Conservation (phyloP, 345 rosid genomes). For the Isatis tinctoria region DNA sequence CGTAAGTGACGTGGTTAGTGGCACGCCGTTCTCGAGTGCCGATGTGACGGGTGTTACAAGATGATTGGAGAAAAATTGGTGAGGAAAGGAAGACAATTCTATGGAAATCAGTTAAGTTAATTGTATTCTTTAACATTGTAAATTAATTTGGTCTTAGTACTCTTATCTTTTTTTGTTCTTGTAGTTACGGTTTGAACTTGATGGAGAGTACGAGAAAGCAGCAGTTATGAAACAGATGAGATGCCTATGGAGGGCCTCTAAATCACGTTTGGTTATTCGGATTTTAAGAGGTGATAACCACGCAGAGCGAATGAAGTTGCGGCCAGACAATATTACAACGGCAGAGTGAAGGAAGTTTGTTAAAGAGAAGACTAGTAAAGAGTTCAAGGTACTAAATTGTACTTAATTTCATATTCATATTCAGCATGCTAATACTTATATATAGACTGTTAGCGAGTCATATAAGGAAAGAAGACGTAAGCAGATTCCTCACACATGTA, state of each 20-base stretch:
- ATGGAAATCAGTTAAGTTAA: neutral
- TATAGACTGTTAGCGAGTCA: neutral
- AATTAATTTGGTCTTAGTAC: neutral
- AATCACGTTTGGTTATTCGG: neutral
- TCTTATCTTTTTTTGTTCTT: neutral
- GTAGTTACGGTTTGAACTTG: neutral
- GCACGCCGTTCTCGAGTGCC: no score
- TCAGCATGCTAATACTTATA: neutral
- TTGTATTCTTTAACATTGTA: no score
- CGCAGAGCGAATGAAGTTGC: neutral
- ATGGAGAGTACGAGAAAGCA: neutral
- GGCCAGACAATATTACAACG: neutral
- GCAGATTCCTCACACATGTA: no score
- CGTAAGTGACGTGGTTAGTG: no score
- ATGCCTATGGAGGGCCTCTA: no score
- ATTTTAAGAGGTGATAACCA: neutral
- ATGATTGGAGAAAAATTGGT: neutral
- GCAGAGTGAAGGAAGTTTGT: neutral
- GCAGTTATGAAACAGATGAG: neutral
- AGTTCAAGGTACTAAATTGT: neutral
- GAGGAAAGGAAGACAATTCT: neutral
- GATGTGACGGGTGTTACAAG: no score
- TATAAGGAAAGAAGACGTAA: neutral
- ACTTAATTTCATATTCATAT: neutral
- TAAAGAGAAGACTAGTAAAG: neutral